Evolutionary conservation across 805 yeast genomes (phyloP).

Genomic region (Wickerhamomyces canadensis): DNA sequence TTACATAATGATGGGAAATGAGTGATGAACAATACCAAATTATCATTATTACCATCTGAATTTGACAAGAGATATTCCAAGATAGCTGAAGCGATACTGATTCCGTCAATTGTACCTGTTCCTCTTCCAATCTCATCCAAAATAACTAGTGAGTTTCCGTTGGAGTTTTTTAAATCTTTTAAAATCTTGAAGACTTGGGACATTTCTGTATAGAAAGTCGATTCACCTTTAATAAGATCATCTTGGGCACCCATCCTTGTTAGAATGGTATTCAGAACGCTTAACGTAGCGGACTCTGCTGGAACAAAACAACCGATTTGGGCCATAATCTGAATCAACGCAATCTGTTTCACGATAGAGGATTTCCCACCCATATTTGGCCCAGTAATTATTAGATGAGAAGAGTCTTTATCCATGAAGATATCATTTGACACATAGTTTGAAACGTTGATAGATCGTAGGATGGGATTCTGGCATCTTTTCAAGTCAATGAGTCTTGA

Average conservation of each 20-base stretch:
- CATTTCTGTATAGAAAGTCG: conserved; percentile 96
- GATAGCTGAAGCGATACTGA: conserved; percentile 94
- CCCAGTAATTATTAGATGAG: conserved; percentile 84
- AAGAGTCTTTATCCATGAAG: conserved; percentile 47
- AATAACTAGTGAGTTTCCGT: conserved; percentile 71
- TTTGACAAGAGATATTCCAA: conserved; percentile 67
- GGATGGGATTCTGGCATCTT: conserved; percentile 83
- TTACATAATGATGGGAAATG: conserved; percentile 93
- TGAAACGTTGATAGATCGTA: conserved; percentile 49
- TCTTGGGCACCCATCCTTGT: conserved; percentile 99
- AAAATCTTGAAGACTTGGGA: conserved; percentile 84
- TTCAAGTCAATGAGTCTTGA: conserved; percentile 42
- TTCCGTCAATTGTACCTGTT: conserved; percentile 85
- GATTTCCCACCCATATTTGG: conserved; percentile 98
- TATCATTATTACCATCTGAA: conserved; percentile 44
- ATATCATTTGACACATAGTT: conserved; percentile 75
- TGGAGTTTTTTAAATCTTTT: conserved; percentile 42
- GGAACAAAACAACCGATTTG: conserved; percentile 91
- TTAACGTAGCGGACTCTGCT: conserved; percentile 66
- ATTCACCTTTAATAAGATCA: conserved; percentile 91
- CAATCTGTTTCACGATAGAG: conserved; percentile 84
- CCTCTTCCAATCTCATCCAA: conserved; percentile 92
- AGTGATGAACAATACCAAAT: conserved; percentile 89
- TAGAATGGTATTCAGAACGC: conserved; percentile 81
- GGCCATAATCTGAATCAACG: conserved; percentile 77